Evolutionary conservation across 495 filamentous ascomycete genomes (phyloP).

Genomic region (Pyronema domesticum): DNA sequence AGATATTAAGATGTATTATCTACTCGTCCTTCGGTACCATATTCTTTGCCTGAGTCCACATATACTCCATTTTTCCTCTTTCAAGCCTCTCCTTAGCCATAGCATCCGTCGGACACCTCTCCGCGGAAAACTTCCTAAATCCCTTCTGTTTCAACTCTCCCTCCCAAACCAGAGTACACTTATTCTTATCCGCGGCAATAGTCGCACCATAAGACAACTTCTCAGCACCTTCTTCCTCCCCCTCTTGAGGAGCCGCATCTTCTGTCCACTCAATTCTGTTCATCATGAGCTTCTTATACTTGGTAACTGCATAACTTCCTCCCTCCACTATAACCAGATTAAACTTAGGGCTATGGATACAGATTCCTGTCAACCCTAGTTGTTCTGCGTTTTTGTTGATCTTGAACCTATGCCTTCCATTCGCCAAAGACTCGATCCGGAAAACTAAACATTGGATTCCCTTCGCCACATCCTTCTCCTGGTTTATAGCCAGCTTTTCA

Average conservation of each 20-base stretch:
- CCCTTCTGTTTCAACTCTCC: conserved; percentile 58
- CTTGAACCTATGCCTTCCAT: conserved; percentile 83
- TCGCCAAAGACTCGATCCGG: conserved; percentile 70
- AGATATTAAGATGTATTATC: background rate
- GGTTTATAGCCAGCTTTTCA: conserved; percentile 68
- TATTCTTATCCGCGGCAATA: conserved; percentile 54
- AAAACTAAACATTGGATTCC: conserved; percentile 73
- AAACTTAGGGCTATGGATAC: conserved; percentile 73
- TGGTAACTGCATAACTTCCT: conserved; percentile 56
- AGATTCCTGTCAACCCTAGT: conserved; percentile 64
- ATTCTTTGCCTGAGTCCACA: conserved; percentile 85
- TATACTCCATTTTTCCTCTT: conserved; percentile 77
- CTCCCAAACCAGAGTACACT: conserved; percentile 69
- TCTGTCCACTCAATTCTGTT: conserved; percentile 91
- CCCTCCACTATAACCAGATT: conserved; percentile 84
- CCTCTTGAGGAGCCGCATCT: conserved; percentile 53
- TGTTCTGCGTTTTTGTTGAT: conserved; percentile 83
- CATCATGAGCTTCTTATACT: conserved; percentile 79
- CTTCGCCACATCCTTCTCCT: conserved; percentile 71
- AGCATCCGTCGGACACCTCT: conserved; percentile 73
- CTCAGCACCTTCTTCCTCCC: conserved; percentile 24
- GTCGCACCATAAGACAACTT: background rate
- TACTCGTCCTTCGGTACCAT: background rate
- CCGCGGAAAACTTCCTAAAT: conserved; percentile 73
- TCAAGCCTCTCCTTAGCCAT: conserved; percentile 66